phyloP scores from a whole-genome alignment of 2,329 filamentous ascomycete genomes.

The Diaporthe citrichinensis region DNA sequence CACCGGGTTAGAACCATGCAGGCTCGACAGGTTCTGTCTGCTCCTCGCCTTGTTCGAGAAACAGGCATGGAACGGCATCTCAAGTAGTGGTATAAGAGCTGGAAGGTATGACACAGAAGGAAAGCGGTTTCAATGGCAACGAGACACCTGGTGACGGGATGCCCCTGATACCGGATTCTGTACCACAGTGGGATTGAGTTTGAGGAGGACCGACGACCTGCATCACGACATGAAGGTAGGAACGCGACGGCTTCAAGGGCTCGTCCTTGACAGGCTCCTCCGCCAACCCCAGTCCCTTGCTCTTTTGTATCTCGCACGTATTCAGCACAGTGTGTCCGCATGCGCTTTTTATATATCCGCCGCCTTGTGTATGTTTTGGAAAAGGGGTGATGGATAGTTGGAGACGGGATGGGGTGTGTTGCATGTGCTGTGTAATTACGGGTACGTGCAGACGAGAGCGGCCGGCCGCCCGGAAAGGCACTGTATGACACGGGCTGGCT shows the following conservation, averaged over 20 bases:
- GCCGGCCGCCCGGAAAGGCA: conserved; percentile 1
- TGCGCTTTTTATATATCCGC: background rate
- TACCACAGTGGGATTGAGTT: background rate
- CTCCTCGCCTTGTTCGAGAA: background rate
- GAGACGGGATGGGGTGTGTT: background rate
- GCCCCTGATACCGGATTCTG: background rate
- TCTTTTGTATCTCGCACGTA: conserved; percentile 27
- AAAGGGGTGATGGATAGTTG: background rate
- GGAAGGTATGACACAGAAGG: background rate
- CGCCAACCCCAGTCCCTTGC: background rate
- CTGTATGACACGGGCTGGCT: background rate
- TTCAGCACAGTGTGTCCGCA: conserved; percentile 13
- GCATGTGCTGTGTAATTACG: conserved; percentile 26
- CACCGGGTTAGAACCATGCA: background rate
- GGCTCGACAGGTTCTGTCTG: background rate
- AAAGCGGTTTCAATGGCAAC: background rate
- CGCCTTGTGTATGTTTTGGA: conserved; percentile 12
- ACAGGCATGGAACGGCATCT: background rate
- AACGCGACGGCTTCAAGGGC: background rate
- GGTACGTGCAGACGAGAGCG: background rate
- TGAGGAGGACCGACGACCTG: background rate
- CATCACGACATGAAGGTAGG: background rate
- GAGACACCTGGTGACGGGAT: background rate
- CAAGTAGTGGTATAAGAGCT: background rate
- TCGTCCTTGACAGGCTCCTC: background rate